Conservation (phyloP, 495 filamentous ascomycete genomes). For the Hypoxylon lienhwacheense region DNA sequence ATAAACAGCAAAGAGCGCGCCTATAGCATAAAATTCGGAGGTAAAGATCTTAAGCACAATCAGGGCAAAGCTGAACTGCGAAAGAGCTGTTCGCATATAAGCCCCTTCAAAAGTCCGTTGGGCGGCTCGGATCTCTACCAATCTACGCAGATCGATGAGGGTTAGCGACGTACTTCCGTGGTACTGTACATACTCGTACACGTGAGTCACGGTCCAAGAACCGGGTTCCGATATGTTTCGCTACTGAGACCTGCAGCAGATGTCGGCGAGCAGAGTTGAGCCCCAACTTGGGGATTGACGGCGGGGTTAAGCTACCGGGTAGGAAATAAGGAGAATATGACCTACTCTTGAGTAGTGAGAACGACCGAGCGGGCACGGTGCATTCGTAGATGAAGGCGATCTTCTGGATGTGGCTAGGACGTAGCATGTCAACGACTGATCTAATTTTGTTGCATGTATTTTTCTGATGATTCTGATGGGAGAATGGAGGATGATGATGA, state of each 20-base stretch:
- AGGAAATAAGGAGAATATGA: slow-evolving; percentile 17
- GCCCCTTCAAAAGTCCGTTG: slow-evolving; percentile 97
- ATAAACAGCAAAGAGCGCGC: slow-evolving; percentile 88
- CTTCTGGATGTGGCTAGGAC: slow-evolving; percentile 54
- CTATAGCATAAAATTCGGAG: slow-evolving; percentile 89
- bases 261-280: slow-evolving; percentile 1
- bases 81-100: slow-evolving; percentile 90
- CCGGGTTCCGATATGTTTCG: slow-evolving; percentile 1
- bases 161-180: slow-evolving; percentile 10
- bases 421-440: slow-evolving; percentile 4
- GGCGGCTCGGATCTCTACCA: slow-evolving; percentile 90
- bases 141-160: slow-evolving; percentile 40
- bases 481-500: too few species aligned
- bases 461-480: not conserved
- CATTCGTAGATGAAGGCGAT: slow-evolving; percentile 63
- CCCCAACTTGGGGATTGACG: not conserved
- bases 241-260: slow-evolving; percentile 16
- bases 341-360: slow-evolving; percentile 73
- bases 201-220: slow-evolving; percentile 3
- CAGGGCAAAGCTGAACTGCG: slow-evolving; percentile 91
- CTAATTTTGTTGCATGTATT: not conserved
- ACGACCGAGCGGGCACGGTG: slow-evolving; percentile 85
- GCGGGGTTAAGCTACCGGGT: not conserved
- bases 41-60: slow-evolving; percentile 97
- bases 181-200: not conserved